A percentile compares a stretch with the other conserved stretches of the same genome.
phyloP scores from a whole-genome alignment of 2,329 filamentous ascomycete genomes.

The Colletotrichum tropicicola region DNA sequence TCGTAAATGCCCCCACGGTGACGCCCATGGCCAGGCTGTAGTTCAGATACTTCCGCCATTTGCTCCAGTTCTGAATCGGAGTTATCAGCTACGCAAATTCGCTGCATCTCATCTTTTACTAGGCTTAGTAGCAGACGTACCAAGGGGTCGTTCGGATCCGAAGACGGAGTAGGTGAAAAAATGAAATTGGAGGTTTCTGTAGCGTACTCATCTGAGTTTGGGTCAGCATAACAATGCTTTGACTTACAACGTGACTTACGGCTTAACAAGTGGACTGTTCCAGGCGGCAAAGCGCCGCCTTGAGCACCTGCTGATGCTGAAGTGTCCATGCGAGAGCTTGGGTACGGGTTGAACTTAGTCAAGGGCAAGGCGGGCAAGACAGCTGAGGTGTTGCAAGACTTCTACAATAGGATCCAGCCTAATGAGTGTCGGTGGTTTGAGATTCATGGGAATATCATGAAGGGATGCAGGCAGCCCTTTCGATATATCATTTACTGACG shows the following conservation, averaged over 20 bases:
- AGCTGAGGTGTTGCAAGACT: neutral
- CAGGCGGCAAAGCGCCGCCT: neutral
- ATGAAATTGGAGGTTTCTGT: conserved; percentile 7
- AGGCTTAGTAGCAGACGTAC: conserved; percentile 30
- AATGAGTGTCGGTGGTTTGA: too few relatives aligned
- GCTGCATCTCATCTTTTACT: too few relatives aligned
- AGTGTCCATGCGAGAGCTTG: neutral
- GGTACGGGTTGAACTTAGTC: too few relatives aligned
- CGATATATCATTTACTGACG: neutral
- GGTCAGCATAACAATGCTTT: neutral
- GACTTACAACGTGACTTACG: neutral
- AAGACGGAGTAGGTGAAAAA: conserved; percentile 23
- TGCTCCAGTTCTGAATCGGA: conserved; percentile 40
- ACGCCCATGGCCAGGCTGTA: conserved; percentile 37
- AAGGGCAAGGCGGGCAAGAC: neutral
- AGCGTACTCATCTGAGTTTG: neutral
- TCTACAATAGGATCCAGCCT: conserved; percentile 9
- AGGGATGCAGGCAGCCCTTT: neutral
- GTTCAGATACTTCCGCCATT: conserved; percentile 41
- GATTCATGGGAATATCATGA: neutral
- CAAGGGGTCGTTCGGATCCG: conserved; percentile 42
- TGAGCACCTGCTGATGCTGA: neutral
- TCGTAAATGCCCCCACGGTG: conserved; percentile 40
- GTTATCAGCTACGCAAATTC: neutral
- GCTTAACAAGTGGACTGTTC: conserved; percentile 17